Evolutionary conservation across 2,329 filamentous ascomycete species (phyloP).

Genomic region (Cladosporium colombiae): DNA sequence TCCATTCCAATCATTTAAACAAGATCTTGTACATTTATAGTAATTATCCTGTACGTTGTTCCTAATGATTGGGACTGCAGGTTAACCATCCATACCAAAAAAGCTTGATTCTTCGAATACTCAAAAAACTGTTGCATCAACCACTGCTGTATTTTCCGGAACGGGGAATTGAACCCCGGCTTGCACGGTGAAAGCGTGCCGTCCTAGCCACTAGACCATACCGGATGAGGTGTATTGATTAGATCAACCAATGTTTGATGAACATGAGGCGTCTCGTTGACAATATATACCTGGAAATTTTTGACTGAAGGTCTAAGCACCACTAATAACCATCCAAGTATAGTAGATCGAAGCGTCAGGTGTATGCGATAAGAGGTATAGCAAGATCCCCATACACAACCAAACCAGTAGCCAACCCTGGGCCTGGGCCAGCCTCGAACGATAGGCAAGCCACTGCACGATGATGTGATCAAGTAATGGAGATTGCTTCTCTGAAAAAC

Average conservation of each 20-base stretch:
- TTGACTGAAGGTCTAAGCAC: neutral
- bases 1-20: neutral
- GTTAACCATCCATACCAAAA: neutral
- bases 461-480: neutral
- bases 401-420: neutral
- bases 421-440: too few species aligned
- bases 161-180: neutral
- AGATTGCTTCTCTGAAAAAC: neutral
- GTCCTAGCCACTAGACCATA: neutral
- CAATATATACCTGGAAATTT: too few species aligned
- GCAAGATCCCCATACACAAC: too few species aligned
- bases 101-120: too few species aligned
- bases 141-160: neutral
- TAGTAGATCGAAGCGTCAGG: neutral
- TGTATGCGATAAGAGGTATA: neutral
- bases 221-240: neutral
- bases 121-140: too few species aligned
- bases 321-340: too few species aligned
- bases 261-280: too few species aligned
- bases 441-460: too few species aligned
- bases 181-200: neutral
- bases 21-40: neutral
- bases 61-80: neutral
- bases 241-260: neutral
- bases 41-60: neutral